Evolutionary conservation across 805 yeast genomes (phyloP).

Genomic region (Huiozyma sinensis): DNA sequence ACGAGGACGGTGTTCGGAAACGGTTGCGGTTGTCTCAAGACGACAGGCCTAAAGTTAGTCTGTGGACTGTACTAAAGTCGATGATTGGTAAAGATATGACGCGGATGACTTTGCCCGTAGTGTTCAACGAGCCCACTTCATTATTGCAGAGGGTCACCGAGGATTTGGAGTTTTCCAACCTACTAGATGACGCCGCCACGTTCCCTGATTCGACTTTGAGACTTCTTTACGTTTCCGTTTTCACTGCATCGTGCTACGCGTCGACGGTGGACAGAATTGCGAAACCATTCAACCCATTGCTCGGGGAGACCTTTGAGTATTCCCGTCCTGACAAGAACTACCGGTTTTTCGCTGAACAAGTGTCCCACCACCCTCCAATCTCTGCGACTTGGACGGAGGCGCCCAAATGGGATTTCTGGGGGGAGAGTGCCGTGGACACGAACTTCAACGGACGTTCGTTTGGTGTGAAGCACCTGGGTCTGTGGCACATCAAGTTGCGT

Average conservation of each 20-base stretch:
- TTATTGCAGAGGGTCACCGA: constrained; percentile 87
- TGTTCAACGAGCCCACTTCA: constrained; percentile 91
- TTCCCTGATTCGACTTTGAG: constrained; percentile 70
- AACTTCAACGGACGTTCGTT: constrained; percentile 85
- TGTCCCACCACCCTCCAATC: constrained; percentile 93
- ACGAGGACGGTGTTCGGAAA: constrained; percentile 71
- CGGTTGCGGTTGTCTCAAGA: constrained; percentile 65
- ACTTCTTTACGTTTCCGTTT: constrained; percentile 79
- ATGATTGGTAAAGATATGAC: constrained; percentile 97
- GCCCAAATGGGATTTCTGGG: constrained; percentile 86
- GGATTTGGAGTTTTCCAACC: constrained; percentile 78
- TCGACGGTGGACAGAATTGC: constrained; percentile 89
- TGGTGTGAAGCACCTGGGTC: constrained; percentile 84
- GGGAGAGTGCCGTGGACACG: constrained; percentile 84
- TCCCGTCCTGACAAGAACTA: constrained; percentile 79
- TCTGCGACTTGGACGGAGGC: constrained; percentile 84
- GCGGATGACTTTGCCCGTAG: constrained; percentile 89
- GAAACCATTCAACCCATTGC: constrained; percentile 88
- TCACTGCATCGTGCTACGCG: constrained; percentile 90
- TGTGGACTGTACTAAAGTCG: constrained; percentile 90
- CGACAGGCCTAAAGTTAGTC: constrained; percentile 75
- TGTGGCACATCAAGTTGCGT: constrained; percentile 74
- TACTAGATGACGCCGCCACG: constrained; percentile 67
- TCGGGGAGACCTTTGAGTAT: constrained; percentile 93
- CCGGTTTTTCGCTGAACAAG: constrained; percentile 83